phyloP scores from a whole-genome alignment of 2,329 filamentous ascomycete genomes.

The Phyllosticta capitalensis region DNA sequence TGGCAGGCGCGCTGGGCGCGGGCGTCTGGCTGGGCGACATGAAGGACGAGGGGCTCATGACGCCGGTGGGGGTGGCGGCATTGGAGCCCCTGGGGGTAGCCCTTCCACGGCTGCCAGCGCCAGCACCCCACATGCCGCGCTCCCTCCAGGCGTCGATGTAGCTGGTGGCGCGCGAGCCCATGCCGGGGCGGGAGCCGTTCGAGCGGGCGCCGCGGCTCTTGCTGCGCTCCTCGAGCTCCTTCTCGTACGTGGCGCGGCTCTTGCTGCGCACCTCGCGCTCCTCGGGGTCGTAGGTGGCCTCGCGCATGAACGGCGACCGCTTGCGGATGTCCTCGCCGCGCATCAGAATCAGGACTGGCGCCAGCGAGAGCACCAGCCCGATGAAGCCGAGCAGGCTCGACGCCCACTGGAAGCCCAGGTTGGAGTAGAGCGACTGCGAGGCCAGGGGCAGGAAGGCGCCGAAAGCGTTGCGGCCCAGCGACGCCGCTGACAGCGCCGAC shows the following conservation, averaged over 20 bases:
- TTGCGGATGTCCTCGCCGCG: neutral
- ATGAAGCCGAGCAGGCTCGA: slow-evolving; percentile 36
- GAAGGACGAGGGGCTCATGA: neutral
- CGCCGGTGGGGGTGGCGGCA: neutral
- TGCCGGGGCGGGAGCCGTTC: neutral
- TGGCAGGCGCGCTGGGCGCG: neutral
- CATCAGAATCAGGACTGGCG: slow-evolving; percentile 28
- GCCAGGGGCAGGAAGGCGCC: slow-evolving; percentile 39
- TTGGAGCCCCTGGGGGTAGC: neutral
- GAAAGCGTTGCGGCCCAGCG: slow-evolving; percentile 36
- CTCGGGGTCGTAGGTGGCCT: slow-evolving; percentile 13
- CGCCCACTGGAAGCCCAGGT: slow-evolving; percentile 35
- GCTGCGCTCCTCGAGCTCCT: neutral
- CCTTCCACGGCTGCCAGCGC: neutral
- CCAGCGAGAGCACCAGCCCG: slow-evolving; percentile 28
- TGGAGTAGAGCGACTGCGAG: slow-evolving; percentile 31
- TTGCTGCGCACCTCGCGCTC: slow-evolving; percentile 10
- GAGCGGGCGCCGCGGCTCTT: neutral
- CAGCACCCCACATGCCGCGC: neutral
- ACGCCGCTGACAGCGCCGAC: slow-evolving; percentile 34
- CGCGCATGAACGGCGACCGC: neutral
- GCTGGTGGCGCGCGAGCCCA: neutral
- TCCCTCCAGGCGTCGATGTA: neutral
- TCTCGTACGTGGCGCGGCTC: neutral
- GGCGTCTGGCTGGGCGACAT: neutral